Evolutionary conservation across 371 early-diverging fungal genomes (phyloP).

Genomic region (Circinella umbellata): DNA sequence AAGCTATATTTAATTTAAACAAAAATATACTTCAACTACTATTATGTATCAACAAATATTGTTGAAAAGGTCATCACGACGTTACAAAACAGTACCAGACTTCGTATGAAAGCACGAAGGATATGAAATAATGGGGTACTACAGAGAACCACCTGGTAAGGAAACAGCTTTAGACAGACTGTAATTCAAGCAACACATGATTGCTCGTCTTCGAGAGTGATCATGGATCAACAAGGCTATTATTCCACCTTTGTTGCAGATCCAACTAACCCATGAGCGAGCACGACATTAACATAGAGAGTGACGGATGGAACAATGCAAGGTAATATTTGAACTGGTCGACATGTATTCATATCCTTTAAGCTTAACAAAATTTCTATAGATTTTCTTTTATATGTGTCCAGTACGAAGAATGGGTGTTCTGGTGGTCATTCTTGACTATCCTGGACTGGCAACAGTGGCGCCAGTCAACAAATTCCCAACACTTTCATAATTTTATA

Average conservation of each 20-base stretch:
- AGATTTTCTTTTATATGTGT: no score
- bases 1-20: neutral
- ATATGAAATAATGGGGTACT: conserved; percentile 11
- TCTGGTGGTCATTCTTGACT: no score
- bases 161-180: conserved; percentile 13
- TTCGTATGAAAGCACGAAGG: conserved; percentile 11
- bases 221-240: conserved; percentile 20
- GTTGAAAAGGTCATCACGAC: conserved; percentile 3
- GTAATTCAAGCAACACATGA: conserved; percentile 13
- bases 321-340: conserved; percentile 8
- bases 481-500: no score
- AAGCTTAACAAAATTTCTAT: no score
- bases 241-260: conserved; percentile 2
- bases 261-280: neutral
- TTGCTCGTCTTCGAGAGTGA: conserved; percentile 8
- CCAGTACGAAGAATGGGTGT: no score
- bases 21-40: neutral
- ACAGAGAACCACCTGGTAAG: conserved; percentile 10
- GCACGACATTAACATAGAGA: neutral
- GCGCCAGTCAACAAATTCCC: no score
- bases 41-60: neutral
- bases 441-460: no score
- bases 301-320: neutral
- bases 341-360: neutral
- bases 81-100: neutral